Evolutionary conservation across 2,329 filamentous ascomycete genomes (phyloP), one percentile per base, ranked within the genome.

Genomic region (Metarhizium brunneum): DNA sequence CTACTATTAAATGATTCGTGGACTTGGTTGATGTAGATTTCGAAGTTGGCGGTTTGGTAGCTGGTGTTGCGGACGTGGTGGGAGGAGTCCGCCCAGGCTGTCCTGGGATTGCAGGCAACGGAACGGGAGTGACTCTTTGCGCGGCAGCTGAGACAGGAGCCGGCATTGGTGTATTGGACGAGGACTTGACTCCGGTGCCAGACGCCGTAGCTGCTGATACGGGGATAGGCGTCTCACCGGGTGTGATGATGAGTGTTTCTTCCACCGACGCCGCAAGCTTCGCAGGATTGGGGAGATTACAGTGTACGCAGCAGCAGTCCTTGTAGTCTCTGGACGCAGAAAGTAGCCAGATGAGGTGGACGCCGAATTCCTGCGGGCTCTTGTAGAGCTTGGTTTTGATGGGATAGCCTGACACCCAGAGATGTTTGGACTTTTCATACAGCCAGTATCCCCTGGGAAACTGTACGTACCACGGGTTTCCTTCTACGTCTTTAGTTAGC

Each of bases 221-320:
- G 18, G 61, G 56, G 3, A 59, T 55, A 1, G 62, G 54, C 6
- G 56, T 58, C 10, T 62, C 58, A 7, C 50, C 58, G 2, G 56
- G 57, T 4, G 59, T 59, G 43, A 58, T 58, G 25, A 57, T 57
- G 36, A 64, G 61, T 2, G 56, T 60, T 11, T 71, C 69, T 2
- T 72, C 71, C 10, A 54, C 45, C 32, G 54, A 52, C 3, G 54
- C 30, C 32, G 51, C 58, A 52, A 60, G 60, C 54, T 65, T 71
- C 20, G 62, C 49, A 11, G 60, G 55, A 36, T 52, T 67, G 7
- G 66, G 62, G 4, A 66, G 59, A 55, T 75, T 76, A 64, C 78
- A 81, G 50, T 78, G 73, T 13, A 76, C 70, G 58, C 78, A 81
- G 53, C 75, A 77, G 63, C 78, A 81, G 58, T 80, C 75, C 48